These are phyloP conservation scores for Scytalidium lignicola DNA, from an alignment of 2,329 filamentous ascomycete genomes.

Conservation along the genomic window DNA sequence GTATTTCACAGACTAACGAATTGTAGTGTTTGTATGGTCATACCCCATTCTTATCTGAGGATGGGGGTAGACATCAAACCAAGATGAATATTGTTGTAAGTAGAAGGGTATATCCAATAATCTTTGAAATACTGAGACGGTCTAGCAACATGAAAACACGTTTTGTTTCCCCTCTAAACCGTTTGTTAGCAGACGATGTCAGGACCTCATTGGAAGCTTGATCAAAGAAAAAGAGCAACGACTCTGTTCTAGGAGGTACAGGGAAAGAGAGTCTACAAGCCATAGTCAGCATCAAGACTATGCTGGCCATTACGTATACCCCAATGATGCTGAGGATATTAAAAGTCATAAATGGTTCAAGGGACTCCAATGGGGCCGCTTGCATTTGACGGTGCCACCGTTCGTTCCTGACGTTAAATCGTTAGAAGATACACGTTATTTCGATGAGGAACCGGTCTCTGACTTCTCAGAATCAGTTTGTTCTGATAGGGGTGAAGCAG, in stretches of 20 bases:
- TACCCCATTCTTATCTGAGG: slow-evolving; percentile 82
- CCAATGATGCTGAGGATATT: slow-evolving; percentile 83
- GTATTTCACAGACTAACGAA: background rate
- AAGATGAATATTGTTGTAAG: slow-evolving; percentile 79
- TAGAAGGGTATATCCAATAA: slow-evolving; percentile 6
- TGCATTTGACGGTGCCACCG: slow-evolving; percentile 68
- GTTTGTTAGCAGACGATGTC: slow-evolving; percentile 62
- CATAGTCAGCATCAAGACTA: slow-evolving; percentile 28
- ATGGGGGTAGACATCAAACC: slow-evolving; percentile 67
- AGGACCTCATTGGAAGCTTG: slow-evolving; percentile 69
- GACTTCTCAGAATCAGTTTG: slow-evolving; percentile 48
- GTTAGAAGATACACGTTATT: slow-evolving; percentile 78
- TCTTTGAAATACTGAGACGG: slow-evolving; percentile 11
- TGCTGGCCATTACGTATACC: slow-evolving; percentile 64
- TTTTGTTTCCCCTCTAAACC: slow-evolving; percentile 67
- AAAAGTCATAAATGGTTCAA: slow-evolving; percentile 84
- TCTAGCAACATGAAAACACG: slow-evolving; percentile 61
- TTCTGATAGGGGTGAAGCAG: slow-evolving; percentile 14
- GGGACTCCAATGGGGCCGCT: slow-evolving; percentile 68
- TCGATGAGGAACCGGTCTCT: slow-evolving; percentile 73
- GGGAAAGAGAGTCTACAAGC: slow-evolving; percentile 51
- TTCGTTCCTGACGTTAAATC: slow-evolving; percentile 70
- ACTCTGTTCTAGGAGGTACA: slow-evolving; percentile 72
- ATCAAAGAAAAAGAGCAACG: slow-evolving; percentile 71
- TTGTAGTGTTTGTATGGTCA: slow-evolving; percentile 78